These are phyloP conservation scores for Hibiscus trionum DNA, from an alignment of 345 rosid genomes.

Conservation along the genomic window DNA sequence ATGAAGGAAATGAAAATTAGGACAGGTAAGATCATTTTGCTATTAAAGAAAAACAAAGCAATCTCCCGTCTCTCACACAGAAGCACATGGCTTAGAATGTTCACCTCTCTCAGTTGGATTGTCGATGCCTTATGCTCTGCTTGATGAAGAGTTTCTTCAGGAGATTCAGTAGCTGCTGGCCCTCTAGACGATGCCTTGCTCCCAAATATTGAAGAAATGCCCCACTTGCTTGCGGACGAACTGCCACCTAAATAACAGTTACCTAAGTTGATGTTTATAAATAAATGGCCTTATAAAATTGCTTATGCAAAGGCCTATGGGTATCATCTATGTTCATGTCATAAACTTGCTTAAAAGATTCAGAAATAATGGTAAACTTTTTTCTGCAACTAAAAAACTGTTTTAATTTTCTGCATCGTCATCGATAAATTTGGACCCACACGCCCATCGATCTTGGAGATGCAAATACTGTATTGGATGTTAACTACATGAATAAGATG, in stretches of 20 bases:
- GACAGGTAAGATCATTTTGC: not conserved
- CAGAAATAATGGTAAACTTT: not conserved
- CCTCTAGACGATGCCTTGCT: conserved; percentile 16
- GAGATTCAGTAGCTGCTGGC: not conserved
- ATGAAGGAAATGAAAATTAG: not conserved
- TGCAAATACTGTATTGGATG: not conserved
- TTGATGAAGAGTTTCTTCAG: conserved; percentile 4
- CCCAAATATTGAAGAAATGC: conserved; percentile 24
- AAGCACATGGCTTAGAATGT: not conserved
- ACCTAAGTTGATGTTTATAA: not conserved
- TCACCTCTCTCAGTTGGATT: conserved; percentile 32
- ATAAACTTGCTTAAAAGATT: not conserved
- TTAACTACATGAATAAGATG: not conserved
- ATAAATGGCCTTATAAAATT: not conserved
- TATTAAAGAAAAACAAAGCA: not conserved
- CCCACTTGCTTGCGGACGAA: conserved; percentile 25
- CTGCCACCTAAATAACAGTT: conserved; percentile 21
- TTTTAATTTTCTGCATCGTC: not conserved
- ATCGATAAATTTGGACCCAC: not conserved
- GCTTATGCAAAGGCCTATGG: not conserved
- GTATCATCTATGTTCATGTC: not conserved
- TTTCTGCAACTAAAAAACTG: not conserved
- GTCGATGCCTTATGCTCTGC: conserved; percentile 8
- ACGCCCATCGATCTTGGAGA: not conserved
- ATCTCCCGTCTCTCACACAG: not conserved